phyloP scores from a whole-genome alignment of 2,329 filamentous ascomycete species.

The Ophiostoma sp. region DNA sequence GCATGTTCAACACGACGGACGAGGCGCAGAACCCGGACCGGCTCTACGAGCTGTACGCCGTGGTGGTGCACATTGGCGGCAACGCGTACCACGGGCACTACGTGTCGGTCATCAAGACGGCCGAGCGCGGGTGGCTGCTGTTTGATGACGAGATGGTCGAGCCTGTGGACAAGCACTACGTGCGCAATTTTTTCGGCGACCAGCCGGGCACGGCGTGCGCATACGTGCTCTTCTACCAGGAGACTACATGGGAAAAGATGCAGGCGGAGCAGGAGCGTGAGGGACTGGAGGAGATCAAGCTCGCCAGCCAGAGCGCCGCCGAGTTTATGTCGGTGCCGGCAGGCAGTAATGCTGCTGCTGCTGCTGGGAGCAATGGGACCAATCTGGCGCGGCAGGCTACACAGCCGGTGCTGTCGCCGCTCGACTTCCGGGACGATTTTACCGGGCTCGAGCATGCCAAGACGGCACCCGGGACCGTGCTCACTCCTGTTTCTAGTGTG shows the following conservation, averaged over 20 bases:
- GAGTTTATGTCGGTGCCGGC: slow-evolving; percentile 29
- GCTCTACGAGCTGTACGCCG: slow-evolving; percentile 92
- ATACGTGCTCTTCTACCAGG: slow-evolving; percentile 96
- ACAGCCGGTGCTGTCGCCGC: slow-evolving; percentile 41
- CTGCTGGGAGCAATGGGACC: slow-evolving; percentile 21
- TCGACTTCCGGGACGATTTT: slow-evolving; percentile 49
- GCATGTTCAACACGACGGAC: slow-evolving; percentile 95
- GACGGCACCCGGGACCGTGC: slow-evolving; percentile 51
- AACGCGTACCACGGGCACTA: slow-evolving; percentile 98
- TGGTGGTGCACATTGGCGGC: slow-evolving; percentile 94
- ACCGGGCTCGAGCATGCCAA: slow-evolving; percentile 59
- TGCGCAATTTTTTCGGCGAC: slow-evolving; percentile 95
- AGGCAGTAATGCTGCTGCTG: no score
- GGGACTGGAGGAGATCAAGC: slow-evolving; percentile 57
- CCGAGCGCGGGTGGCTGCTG: slow-evolving; percentile 89
- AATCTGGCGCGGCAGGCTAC: slow-evolving; percentile 43
- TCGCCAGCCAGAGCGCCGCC: slow-evolving; percentile 43
- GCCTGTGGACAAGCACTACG: slow-evolving; percentile 92
- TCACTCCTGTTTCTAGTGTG: slow-evolving; percentile 28
- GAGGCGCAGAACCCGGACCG: slow-evolving; percentile 90
- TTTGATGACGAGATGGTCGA: slow-evolving; percentile 99
- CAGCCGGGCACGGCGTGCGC: slow-evolving; percentile 86
- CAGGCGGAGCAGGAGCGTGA: slow-evolving; percentile 79
- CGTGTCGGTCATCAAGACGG: slow-evolving; percentile 94
- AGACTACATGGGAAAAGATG: slow-evolving; percentile 66